Conservation (phyloP, 768 basidiomycete genomes). For the Collybia sp. region DNA sequence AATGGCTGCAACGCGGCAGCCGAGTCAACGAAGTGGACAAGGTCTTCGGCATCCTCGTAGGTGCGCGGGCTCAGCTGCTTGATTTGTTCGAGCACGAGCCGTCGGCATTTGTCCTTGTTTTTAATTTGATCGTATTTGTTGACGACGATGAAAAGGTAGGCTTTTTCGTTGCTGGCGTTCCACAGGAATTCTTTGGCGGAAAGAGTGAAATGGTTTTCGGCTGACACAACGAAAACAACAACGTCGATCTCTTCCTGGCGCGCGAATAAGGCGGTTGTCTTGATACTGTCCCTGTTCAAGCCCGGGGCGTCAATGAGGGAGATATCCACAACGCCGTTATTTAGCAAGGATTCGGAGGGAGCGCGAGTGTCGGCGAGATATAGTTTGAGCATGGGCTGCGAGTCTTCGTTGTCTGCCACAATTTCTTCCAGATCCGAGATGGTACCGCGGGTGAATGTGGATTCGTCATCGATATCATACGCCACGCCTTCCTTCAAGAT, state of each 20-base stretch:
- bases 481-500: constrained; percentile 61
- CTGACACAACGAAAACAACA: constrained; percentile 95
- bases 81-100: constrained; percentile 90
- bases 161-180: constrained; percentile 94
- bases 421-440: constrained; percentile 75
- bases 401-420: constrained; percentile 69
- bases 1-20: constrained; percentile 65
- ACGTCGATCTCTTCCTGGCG: constrained; percentile 99
- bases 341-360: constrained; percentile 79
- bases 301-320: constrained; percentile 98
- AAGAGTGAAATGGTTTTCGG: constrained; percentile 97
- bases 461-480: constrained; percentile 69
- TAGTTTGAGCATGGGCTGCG: constrained; percentile 77
- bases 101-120: constrained; percentile 90
- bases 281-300: constrained; percentile 89
- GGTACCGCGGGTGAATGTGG: constrained; percentile 68
- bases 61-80: constrained; percentile 89
- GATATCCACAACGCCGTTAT: constrained; percentile 95
- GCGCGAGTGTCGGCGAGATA: constrained; percentile 83
- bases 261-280: constrained; percentile 93
- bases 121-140: constrained; percentile 96
- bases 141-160: constrained; percentile 96
- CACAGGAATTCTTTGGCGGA: constrained; percentile 92
- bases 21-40: constrained; percentile 98
- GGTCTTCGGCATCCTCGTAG: constrained; percentile 84